Percentiles rank a stretch among this genome's conserved stretches.
Evolutionary conservation across 331 rosid genomes (phyloP).

Genomic region (Arachis monticola): DNA sequence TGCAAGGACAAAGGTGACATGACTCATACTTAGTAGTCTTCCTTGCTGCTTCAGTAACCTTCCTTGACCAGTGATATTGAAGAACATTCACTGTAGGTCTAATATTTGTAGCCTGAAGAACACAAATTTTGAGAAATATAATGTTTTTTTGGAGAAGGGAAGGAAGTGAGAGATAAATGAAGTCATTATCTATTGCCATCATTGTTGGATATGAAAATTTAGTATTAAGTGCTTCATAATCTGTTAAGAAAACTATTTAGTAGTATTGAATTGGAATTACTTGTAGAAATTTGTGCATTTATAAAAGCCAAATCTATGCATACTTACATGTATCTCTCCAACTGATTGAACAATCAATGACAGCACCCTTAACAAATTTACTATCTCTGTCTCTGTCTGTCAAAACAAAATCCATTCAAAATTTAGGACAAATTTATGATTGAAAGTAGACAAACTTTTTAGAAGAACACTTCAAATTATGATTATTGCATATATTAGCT

Average conservation of each 20-base stretch:
- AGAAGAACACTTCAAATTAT: background rate
- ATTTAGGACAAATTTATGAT: background rate
- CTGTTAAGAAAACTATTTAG: no score
- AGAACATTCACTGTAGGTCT: background rate
- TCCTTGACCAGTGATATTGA: constrained; percentile 35
- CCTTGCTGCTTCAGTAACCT: constrained; percentile 28
- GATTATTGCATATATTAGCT: background rate
- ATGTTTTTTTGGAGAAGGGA: constrained; percentile 10
- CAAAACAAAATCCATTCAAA: constrained; percentile 4
- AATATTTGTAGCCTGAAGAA: constrained; percentile 42
- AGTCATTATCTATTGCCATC: background rate
- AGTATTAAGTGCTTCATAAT: no score
- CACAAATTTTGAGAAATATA: background rate
- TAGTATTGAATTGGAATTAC: no score
- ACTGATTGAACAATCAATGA: constrained; percentile 28
- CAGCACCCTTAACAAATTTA: constrained; percentile 32
- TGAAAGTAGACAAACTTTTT: background rate
- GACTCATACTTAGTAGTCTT: no score
- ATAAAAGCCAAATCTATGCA: background rate
- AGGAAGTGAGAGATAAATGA: background rate
- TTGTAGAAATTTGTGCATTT: no score
- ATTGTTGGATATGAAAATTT: background rate
- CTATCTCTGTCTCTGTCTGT: background rate
- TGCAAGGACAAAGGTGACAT: no score
- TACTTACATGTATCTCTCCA: constrained; percentile 40